Conservation (phyloP, 371 early-diverging fungal species). For the Mortierella sp. region DNA sequence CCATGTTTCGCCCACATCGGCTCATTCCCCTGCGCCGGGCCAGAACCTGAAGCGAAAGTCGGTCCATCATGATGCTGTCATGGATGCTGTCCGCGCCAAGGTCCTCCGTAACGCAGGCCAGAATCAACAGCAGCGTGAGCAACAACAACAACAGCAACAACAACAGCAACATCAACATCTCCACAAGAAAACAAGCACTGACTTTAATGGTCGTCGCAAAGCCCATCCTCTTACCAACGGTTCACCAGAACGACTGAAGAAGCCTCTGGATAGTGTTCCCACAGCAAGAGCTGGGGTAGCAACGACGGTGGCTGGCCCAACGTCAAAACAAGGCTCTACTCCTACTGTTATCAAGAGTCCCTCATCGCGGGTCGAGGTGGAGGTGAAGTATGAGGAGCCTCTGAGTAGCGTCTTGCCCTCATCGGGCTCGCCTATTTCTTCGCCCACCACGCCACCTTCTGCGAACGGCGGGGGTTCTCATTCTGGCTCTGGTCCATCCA, state of each 20-base stretch:
- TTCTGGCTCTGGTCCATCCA: constrained; percentile 18
- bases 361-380: too few relatives aligned
- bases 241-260: constrained; percentile 27
- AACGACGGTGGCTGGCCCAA: constrained; percentile 7
- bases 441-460: constrained; percentile 17
- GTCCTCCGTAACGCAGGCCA: constrained; percentile 45
- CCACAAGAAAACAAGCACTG: constrained; percentile 19
- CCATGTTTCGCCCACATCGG: constrained; percentile 43
- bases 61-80: constrained; percentile 49
- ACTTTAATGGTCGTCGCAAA: constrained; percentile 17
- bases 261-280: neutral
- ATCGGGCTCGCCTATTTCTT: constrained; percentile 17
- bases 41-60: constrained; percentile 45
- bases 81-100: constrained; percentile 53
- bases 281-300: neutral
- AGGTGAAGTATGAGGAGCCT: constrained; percentile 1
- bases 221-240: constrained; percentile 11
- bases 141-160: too few relatives aligned
- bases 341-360: neutral
- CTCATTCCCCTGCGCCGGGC: constrained; percentile 20
- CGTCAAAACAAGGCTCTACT: constrained; percentile 4
- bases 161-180: constrained; percentile 9
- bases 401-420: constrained; percentile 4
- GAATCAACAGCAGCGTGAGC: constrained; percentile 28
- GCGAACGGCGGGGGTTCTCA: neutral